phyloP scores from a whole-genome alignment of 257 asterid species.

The Penstemon davidsonii region DNA sequence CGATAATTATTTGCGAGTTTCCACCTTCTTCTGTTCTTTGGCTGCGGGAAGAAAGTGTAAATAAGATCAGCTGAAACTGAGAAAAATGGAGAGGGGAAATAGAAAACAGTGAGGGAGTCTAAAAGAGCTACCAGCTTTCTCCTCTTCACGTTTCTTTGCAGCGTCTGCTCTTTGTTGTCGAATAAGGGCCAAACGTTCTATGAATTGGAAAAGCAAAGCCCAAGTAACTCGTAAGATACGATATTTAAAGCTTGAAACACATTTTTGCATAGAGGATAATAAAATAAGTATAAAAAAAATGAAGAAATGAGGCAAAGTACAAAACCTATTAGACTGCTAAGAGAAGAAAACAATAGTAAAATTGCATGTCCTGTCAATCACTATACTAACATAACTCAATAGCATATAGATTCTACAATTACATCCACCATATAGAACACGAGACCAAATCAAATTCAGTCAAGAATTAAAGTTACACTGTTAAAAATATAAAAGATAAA shows the following conservation, averaged over 20 bases:
- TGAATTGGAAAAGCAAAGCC: conserved; percentile 14
- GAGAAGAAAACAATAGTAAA: not conserved
- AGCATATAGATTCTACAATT: no score
- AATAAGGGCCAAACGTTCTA: conserved; percentile 87
- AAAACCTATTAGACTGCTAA: not conserved
- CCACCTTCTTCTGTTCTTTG: conserved; percentile 79
- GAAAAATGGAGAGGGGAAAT: not conserved
- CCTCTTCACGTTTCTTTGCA: conserved; percentile 92
- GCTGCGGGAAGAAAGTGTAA: conserved; percentile 45
- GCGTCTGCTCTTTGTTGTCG: conserved; percentile 91
- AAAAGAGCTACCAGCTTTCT: conserved; percentile 68
- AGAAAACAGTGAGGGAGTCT: not conserved
- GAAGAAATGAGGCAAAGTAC: not conserved
- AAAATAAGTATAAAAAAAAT: not conserved
- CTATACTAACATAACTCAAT: no score
- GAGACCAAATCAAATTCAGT: no score
- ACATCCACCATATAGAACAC: no score
- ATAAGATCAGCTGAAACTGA: not conserved
- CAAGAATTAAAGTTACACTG: no score
- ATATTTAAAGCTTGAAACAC: not conserved
- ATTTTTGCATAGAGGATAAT: not conserved
- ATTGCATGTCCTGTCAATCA: no score
- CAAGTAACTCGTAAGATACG: not conserved
- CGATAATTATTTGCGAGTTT: conserved; percentile 67
- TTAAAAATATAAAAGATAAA: no score